Conservation (phyloP, 805 yeast species). For the Kodamaea hsintzibuensis region DNA sequence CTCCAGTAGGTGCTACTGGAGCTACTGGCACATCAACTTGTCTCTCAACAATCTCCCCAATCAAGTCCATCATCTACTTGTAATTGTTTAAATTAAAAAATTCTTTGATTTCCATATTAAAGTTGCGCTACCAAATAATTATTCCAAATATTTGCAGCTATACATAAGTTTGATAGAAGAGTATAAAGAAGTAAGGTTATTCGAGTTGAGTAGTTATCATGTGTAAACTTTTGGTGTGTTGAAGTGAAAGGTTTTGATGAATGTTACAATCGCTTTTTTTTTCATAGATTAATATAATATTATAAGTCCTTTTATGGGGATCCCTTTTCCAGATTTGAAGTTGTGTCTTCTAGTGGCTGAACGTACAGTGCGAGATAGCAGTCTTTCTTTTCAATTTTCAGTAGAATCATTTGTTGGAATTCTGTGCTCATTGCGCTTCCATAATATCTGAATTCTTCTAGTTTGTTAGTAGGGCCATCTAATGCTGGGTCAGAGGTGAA, state of each 20-base stretch:
- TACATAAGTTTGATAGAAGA: too few species aligned
- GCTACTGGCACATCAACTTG: constrained; percentile 41
- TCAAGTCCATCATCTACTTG: constrained; percentile 52
- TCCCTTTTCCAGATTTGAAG: not conserved
- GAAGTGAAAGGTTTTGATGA: too few species aligned
- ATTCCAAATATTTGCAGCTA: not conserved
- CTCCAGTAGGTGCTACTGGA: constrained; percentile 24
- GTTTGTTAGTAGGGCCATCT: not conserved
- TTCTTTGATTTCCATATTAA: constrained; percentile 1
- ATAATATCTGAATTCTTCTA: constrained; percentile 7
- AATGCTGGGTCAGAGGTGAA: not conserved
- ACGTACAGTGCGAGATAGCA: constrained; percentile 13
- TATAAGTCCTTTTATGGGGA: not conserved
- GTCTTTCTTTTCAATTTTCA: constrained; percentile 12
- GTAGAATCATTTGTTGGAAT: constrained; percentile 9
- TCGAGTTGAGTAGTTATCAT: too few species aligned
- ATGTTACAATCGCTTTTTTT: too few species aligned
- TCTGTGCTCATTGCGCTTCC: constrained; percentile 9
- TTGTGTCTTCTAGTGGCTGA: not conserved
- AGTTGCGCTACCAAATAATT: not conserved
- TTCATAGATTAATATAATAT: too few species aligned
- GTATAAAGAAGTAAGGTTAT: too few species aligned
- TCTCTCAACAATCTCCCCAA: constrained; percentile 74
- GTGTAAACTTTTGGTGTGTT: too few species aligned
- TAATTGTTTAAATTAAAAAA: not conserved